Base-by-base conservation (phyloP, 106 monocot species). In the Alisma plantagoaquatica region DNA sequence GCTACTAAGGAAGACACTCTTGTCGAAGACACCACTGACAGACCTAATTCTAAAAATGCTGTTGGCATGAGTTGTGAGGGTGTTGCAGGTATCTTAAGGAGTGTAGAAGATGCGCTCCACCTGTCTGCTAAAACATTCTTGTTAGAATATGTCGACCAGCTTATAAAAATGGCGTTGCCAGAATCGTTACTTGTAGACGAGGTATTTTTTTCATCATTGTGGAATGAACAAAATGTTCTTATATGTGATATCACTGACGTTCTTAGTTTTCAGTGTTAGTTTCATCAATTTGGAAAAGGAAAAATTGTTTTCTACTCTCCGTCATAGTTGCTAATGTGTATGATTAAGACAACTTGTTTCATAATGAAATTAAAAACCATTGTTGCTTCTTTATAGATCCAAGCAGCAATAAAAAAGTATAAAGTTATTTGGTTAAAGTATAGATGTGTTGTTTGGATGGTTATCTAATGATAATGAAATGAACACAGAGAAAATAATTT, bases 131-230 rank as follows among this genome's bases (percentile, higher is more conserved):
- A 84, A 55, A n/a, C 41, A 38, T 61, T 67, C 2, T 54, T 78
- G 32, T 73, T 78, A 58, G 60, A 78, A 42, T 73, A 74, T 67
- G 78, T 84, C 64, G 65, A 84, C 64, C 64, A 73, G 38, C 54
- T 89, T 33, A 59, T 89, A 57, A 61, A 69, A 22, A 81, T 75
- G 41, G 84, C 81, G 56, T 51, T 89, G 49, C 70, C 67, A 68
- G 63, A 73, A 20, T 65, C 69, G 30, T 79, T 78, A 38, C 67
- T 63, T 17, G 48, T 45, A 11, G 68, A 1, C 22, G 43, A 44
- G 57, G 57, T 58, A 58, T 10, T 3, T 4, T 58, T 42, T 56
- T 27, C 27, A 28, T 14, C n/a, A n/a, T n/a, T n/a, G n/a, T n/a
- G n/a, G n/a, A n/a, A n/a, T n/a, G n/a, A n/a, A n/a, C 21, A 41